phyloP scores from a whole-genome alignment of 1,284 basidiomycete species.

The Trichosporon sp. region DNA sequence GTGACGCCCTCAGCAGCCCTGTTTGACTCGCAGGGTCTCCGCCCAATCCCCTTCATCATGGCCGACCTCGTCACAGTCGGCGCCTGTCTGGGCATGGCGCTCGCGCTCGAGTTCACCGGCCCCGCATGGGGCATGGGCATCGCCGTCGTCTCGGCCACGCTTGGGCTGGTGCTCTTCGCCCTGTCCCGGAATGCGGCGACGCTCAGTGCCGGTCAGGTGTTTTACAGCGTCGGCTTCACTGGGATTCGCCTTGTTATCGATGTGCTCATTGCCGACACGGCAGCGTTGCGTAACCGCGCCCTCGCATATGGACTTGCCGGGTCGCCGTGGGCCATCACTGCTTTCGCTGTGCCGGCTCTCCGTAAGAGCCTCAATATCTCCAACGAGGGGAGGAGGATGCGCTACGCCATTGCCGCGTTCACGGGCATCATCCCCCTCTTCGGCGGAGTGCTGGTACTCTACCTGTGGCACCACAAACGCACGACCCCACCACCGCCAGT shows the following conservation, averaged over 20 bases:
- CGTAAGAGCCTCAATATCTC: slow-evolving; percentile 44
- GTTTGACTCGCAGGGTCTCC: slow-evolving; percentile 42
- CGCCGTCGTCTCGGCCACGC: slow-evolving; percentile 39
- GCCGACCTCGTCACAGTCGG: slow-evolving; percentile 44
- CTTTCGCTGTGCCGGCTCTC: slow-evolving; percentile 54
- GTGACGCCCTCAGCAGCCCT: slow-evolving; percentile 46
- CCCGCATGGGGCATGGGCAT: slow-evolving; percentile 41
- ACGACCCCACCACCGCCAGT: slow-evolving; percentile 36
- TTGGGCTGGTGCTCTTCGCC: slow-evolving; percentile 51
- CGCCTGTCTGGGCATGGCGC: slow-evolving; percentile 46
- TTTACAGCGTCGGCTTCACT: slow-evolving; percentile 53
- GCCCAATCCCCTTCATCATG: slow-evolving; percentile 50
- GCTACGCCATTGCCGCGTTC: slow-evolving; percentile 44
- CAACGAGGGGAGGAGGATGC: slow-evolving; percentile 56
- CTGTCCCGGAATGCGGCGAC: slow-evolving; percentile 43
- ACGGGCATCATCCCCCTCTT: slow-evolving; percentile 55
- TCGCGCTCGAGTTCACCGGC: slow-evolving; percentile 49
- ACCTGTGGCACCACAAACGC: slow-evolving; percentile 43
- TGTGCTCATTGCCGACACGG: slow-evolving; percentile 56
- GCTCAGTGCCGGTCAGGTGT: slow-evolving; percentile 49
- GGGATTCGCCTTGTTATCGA: slow-evolving; percentile 56
- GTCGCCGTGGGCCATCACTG: slow-evolving; percentile 56
- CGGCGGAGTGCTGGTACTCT: slow-evolving; percentile 38
- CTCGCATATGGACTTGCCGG: slow-evolving; percentile 57
- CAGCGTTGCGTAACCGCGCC: slow-evolving; percentile 53